Evolutionary conservation across 2,329 filamentous ascomycete genomes (phyloP), one percentile per base, ranked within the genome.

Genomic region (Alternaria dauci): DNA sequence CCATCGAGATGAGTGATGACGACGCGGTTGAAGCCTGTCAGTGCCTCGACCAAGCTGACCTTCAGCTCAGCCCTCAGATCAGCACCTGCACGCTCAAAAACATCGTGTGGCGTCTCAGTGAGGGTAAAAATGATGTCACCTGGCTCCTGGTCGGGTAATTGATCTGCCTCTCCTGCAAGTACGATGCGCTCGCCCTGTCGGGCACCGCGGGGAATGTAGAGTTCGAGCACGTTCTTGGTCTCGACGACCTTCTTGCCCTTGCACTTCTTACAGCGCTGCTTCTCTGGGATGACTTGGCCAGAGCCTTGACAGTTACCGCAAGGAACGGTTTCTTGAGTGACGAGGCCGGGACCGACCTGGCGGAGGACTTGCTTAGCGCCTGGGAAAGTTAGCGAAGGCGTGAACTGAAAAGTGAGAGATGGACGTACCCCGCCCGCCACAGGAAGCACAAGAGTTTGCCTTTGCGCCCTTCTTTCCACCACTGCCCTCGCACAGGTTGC

Each of bases 241-340:
- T 93, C 90, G 44, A 89, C 88, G 14, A 92, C 93, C 64, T 92
- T 88, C 79, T 91, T 92, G 74, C 95, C 95, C 82, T 98, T 98
- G 88, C 95, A 99, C 84, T 95, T 97, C 85, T 96, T 97, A 85
- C 95, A 99, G 76, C 93, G 92, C 75, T 99, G 95, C 84, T 98
- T 98, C 75, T 97, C 93, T 79, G 94, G 94, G 82, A 89, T 96
- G 74, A 94, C 89, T 74, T 89, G 89, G 6, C 95, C 95, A n/a
- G 89, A 87, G 34, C 94, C 94, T 61, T 89, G 86, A 81, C 95
- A 99, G 72, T 90, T 89, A 71, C 91, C 89, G 79, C 95, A 99
- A 36, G 89, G 80, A 38, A 94, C 88, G 7, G 89, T 88, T 72
- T 93, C 90, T 73, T 93, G 91, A 30, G 92, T 92, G 64, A 96